phyloP scores from a whole-genome alignment of 306 rosid genomes.

The Fragaria vesca region DNA sequence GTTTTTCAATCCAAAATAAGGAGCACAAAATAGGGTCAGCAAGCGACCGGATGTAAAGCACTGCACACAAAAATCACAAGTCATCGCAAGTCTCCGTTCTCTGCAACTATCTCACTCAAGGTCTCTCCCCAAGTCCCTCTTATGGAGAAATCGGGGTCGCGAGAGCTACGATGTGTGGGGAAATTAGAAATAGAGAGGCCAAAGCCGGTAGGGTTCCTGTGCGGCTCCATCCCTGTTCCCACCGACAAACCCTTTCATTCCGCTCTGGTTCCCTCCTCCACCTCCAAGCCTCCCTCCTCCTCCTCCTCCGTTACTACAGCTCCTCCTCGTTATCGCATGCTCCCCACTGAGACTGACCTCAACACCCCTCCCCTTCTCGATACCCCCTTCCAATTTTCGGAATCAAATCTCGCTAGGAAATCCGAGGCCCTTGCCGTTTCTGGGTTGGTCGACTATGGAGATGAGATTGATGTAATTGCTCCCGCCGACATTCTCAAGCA shows the following conservation, averaged over 20 bases:
- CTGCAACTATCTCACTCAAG: no score
- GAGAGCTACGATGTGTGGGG: constrained; percentile 82
- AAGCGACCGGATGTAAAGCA: no score
- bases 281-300: constrained; percentile 33
- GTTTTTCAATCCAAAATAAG: no score
- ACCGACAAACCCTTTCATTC: constrained; percentile 81
- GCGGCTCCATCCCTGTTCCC: constrained; percentile 94
- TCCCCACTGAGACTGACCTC: constrained; percentile 88
- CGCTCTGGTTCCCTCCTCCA: constrained; percentile 58
- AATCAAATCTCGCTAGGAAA: constrained; percentile 75
- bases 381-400: not conserved
- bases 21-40: no score
- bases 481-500: constrained; percentile 93
- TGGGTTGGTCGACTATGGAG: constrained; percentile 91
- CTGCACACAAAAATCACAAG: no score
- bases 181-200: constrained; percentile 76
- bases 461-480: constrained; percentile 92
- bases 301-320: constrained; percentile 17
- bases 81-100: no score
- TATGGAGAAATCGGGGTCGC: constrained; percentile 20
- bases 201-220: constrained; percentile 80
- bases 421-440: constrained; percentile 89
- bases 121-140: no score
- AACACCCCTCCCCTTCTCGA: constrained; percentile 71
- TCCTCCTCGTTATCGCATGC: constrained; percentile 85